Base-by-base conservation (phyloP, 495 filamentous ascomycete genomes). In the Penicillium lagena region DNA sequence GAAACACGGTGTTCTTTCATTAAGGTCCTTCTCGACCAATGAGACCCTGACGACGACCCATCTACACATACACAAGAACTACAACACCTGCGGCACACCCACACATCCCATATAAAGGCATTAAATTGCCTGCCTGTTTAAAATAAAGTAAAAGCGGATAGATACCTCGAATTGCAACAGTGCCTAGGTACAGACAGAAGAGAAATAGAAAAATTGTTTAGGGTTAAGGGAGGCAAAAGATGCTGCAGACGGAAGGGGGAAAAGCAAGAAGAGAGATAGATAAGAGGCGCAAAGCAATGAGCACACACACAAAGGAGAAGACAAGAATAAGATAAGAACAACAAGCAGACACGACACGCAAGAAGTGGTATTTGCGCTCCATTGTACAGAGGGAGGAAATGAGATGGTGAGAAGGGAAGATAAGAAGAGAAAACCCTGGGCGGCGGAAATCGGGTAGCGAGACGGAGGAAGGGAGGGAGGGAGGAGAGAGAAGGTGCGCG, bases 351-450 rank as follows among this genome's bases (percentile, higher is more conserved):
- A 11, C 17, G 50, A 58, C 52, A 60, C 49, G 55, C 56, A 49
- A 56, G 54, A 55, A 55, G 60, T 68, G 66, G 64, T 68, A 71
- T 71, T 71, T 71, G 65, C 67, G 67, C 65, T 71, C 64, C 67
- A 71, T 68, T 67, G 63, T 71, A 71, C 64, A 70, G 49, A 56
- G 29, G 47, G 40, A 49, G 47, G 45, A 56, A 51, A 51, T 29
- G 42, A 54, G 35, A 51, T 37, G 44, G 36, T 28, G 39, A 15
- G 39, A 37, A 29, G 49, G 35, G 42, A 50, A 34, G 27, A 43
- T 12, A 39, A 12, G 32, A 11, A 11, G 32, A 10, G 5, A 34
- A 12, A 3, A 2, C 32, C 32, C 32, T 34, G 7, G 32, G 32
- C 32, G 9, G 3, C 32, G n/a, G n/a, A 12, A 9, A 34, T 10